phyloP scores from a whole-genome alignment of 169 alveolate genomes.

The Amoebophrya sp. region DNA sequence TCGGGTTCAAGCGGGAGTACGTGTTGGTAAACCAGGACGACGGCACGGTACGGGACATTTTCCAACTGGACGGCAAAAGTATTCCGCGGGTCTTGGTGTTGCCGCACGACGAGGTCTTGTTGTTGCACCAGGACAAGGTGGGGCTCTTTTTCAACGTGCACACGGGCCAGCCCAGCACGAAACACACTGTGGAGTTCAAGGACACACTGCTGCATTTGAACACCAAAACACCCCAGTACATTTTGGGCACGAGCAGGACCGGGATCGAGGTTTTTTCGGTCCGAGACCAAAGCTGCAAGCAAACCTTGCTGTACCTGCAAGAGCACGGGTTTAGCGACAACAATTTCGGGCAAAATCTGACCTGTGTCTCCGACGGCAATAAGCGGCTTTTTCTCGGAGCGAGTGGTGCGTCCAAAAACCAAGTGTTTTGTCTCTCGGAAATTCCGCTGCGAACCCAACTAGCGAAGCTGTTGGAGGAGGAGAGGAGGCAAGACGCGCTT shows the following conservation, averaged over 20 bases:
- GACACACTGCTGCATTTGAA: background rate
- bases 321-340: too few species aligned
- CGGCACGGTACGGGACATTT: background rate
- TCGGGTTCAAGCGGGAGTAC: conserved; percentile 8
- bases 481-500: background rate
- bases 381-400: background rate
- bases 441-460: background rate
- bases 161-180: background rate
- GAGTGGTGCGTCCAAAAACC: background rate
- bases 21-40: conserved; percentile 3
- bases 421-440: background rate
- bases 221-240: background rate
- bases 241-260: background rate
- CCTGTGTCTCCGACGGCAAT: background rate
- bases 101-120: background rate
- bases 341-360: background rate
- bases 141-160: background rate
- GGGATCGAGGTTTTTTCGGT: background rate
- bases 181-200: background rate
- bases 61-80: background rate
- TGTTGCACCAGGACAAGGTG: background rate
- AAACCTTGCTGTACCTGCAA: background rate
- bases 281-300: background rate
- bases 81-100: background rate
- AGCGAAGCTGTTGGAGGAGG: background rate